Base-by-base conservation (phyloP, 306 rosid genomes). In the Castanopsis chinensis region DNA sequence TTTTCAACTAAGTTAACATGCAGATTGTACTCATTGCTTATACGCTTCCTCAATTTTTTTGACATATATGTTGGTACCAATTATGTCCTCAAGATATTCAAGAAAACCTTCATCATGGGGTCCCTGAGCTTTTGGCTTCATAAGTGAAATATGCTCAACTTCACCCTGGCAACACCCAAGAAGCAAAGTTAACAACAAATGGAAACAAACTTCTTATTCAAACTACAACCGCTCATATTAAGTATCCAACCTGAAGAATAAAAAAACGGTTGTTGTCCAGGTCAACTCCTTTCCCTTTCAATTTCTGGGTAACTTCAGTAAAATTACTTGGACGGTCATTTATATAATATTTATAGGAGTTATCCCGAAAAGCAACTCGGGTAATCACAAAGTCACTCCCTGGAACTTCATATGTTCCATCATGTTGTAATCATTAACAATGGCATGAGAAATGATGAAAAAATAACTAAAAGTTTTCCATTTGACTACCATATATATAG, bases 341-440 rank as follows among this genome's bases (percentile, higher is more conserved):
- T 64, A 95, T 91, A 75, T 83, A 92, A 84, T 95, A 92, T 76
- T 95, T 95, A 41, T 98, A 92, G 59, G 99, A 89, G 88, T 92
- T 95, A 59, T 95, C 99, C 5, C 98, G 90, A 69, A 69, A 91
- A 35, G 98, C 98, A 80, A 90, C 93, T 85, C 99, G 83, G 4
- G 92, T 85, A 75, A 95, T 92, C 21, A 86, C 87, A 86, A 95
- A 95, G 77, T 92, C 94, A 83, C 92, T 92, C 83, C 97, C 97
- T 12, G 90, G 85, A 81, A 91, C 94, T 78, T 80, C 92, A 79
- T 89, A 79, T 89, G 90, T 78, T 79, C 90, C 98, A 83, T 89
- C 90, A 52, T 90, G 94, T 98, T 92, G 86, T 55, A 79, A 73
- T n/a, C 43, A 55, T 70, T 19, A 23, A 72, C 30, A 72, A 53